phyloP scores from a whole-genome alignment of 2,329 filamentous ascomycete species.

The Didymella arachidicola region DNA sequence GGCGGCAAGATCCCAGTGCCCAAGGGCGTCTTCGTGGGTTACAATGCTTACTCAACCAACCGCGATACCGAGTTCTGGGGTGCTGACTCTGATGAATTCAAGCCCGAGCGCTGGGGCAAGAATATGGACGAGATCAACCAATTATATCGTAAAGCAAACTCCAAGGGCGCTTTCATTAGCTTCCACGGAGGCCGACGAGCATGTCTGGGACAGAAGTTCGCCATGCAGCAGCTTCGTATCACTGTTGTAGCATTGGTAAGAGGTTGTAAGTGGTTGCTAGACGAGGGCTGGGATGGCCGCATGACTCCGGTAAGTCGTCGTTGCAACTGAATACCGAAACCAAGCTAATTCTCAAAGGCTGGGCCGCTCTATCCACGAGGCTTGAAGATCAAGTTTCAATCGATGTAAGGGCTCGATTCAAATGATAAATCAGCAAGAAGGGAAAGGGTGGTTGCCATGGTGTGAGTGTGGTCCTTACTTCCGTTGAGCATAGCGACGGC shows the following conservation, averaged over 20 bases:
- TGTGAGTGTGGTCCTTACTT: neutral
- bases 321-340: neutral
- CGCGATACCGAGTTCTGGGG: constrained; percentile 40
- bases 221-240: constrained; percentile 50
- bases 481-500: constrained; percentile 6
- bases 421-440: neutral
- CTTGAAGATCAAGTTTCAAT: constrained; percentile 33
- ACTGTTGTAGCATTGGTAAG: constrained; percentile 44
- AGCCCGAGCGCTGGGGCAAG: constrained; percentile 52
- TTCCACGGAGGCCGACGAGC: constrained; percentile 54
- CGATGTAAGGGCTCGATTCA: neutral
- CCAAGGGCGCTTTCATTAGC: constrained; percentile 52
- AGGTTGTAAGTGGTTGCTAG: constrained; percentile 33
- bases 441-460: neutral
- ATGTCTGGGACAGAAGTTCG: constrained; percentile 55
- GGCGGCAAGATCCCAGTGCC: constrained; percentile 33
- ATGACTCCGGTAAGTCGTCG: constrained; percentile 33
- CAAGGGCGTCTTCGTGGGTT: constrained; percentile 36
- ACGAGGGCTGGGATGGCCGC: constrained; percentile 39
- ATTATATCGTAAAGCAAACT: constrained; percentile 47
- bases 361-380: constrained; percentile 31
- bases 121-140: constrained; percentile 48
- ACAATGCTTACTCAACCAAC: constrained; percentile 41
- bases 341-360: constrained; percentile 12
- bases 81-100: constrained; percentile 46